Evolutionary conservation across 225 moss, liverwort and hornwort genomes (phyloP).

Genomic region (Rhytidiadelphus loreus): DNA sequence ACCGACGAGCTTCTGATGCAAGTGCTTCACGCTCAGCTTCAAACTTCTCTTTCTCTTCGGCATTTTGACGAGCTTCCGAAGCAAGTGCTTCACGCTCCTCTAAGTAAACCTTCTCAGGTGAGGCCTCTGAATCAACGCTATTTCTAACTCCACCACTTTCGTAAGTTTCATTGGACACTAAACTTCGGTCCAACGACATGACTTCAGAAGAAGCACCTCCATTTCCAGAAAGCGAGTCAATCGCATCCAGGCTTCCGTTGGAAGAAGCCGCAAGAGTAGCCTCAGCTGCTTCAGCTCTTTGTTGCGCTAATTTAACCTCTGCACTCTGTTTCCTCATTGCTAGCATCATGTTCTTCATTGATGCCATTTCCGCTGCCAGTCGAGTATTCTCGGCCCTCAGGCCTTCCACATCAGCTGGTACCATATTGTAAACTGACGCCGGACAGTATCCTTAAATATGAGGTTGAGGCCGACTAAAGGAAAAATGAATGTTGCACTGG

Average conservation of each 20-base stretch:
- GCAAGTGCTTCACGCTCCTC: slow-evolving; percentile 23
- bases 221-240: slow-evolving; percentile 14
- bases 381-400: slow-evolving; percentile 74
- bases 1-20: slow-evolving; percentile 12
- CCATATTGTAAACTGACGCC: slow-evolving; percentile 12
- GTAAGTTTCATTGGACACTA: not conserved
- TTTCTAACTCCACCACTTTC: slow-evolving; percentile 21
- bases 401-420: slow-evolving; percentile 30
- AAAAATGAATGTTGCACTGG: not conserved
- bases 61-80: slow-evolving; percentile 1
- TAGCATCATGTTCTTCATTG: slow-evolving; percentile 81
- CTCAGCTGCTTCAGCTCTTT: slow-evolving; percentile 76
- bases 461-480: not conserved
- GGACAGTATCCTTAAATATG: not conserved
- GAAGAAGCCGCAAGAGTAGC: slow-evolving; percentile 47
- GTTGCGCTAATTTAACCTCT: slow-evolving; percentile 70
- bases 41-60: slow-evolving; percentile 19
- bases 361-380: slow-evolving; percentile 55
- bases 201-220: slow-evolving; percentile 22
- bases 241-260: slow-evolving; percentile 12
- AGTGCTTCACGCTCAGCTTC: slow-evolving; percentile 24
- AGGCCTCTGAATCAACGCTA: not conserved
- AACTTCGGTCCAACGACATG: slow-evolving; percentile 7
- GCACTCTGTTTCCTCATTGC: slow-evolving; percentile 80
- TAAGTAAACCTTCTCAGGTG: slow-evolving; percentile 22